Percentiles rank a stretch among this genome's conserved stretches.
Conservation (phyloP, 2,329 filamentous ascomycete genomes). For the Trichophyton simii region DNA sequence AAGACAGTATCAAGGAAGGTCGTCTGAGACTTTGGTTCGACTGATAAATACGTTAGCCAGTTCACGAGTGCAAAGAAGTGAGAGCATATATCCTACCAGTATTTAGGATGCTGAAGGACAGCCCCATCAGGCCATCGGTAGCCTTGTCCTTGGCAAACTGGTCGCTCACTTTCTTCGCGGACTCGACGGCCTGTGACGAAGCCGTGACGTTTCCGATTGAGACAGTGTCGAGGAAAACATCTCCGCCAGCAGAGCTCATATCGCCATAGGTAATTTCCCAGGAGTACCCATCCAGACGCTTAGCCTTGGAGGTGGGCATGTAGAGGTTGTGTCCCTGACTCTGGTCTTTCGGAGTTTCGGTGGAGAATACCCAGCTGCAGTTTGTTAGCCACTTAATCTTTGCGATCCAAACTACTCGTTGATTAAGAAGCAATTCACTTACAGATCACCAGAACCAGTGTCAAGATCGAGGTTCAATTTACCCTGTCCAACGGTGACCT, state of each 20-base stretch:
- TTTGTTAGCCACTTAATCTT: neutral
- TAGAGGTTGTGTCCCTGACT: conserved; percentile 46
- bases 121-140: conserved; percentile 49
- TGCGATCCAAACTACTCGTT: no score
- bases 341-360: conserved; percentile 33
- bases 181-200: conserved; percentile 51
- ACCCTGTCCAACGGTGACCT: conserved; percentile 52
- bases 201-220: conserved; percentile 48
- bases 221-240: conserved; percentile 55
- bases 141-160: conserved; percentile 40
- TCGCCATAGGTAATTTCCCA: conserved; percentile 57
- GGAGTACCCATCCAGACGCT: conserved; percentile 36
- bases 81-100: conserved; percentile 24
- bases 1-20: conserved; percentile 64
- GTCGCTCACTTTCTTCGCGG: conserved; percentile 47
- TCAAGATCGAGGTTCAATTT: conserved; percentile 57
- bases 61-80: neutral
- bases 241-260: conserved; percentile 48
- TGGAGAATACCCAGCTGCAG: conserved; percentile 55
- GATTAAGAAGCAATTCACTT: conserved; percentile 20
- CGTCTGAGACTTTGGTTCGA: conserved; percentile 36
- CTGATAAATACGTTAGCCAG: conserved; percentile 4
- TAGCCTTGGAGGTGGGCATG: conserved; percentile 37
- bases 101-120: conserved; percentile 50
- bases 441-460: conserved; percentile 57